Evolutionary conservation across 768 basidiomycete species (phyloP).

Genomic region (Megacollybia marginata): DNA sequence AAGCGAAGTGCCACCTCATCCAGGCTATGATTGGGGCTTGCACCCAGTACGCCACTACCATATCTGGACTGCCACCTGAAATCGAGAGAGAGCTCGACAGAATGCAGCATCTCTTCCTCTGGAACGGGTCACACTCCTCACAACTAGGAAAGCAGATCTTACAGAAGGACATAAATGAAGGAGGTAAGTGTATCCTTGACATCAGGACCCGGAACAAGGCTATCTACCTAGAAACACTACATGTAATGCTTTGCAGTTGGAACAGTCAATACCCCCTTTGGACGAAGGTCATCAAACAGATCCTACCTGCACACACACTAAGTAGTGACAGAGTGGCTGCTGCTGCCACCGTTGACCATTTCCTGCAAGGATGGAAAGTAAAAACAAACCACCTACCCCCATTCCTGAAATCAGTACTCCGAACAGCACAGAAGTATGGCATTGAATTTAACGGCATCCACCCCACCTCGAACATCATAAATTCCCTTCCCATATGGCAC

Average conservation of each 20-base stretch:
- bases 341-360: background rate
- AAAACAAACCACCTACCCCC: background rate
- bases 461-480: background rate
- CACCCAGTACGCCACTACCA: constrained; percentile 8
- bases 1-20: constrained; percentile 1
- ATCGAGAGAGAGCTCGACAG: constrained; percentile 1
- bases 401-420: background rate
- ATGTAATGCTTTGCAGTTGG: background rate
- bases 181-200: background rate
- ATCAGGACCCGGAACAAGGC: constrained; percentile 1
- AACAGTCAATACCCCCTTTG: background rate
- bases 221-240: background rate
- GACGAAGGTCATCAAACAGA: constrained; percentile 3
- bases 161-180: background rate
- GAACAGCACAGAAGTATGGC: background rate
- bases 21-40: constrained; percentile 4
- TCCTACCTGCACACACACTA: background rate
- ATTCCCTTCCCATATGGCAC: background rate
- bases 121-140: background rate
- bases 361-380: background rate
- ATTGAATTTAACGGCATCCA: background rate
- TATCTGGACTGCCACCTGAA: constrained; percentile 9
- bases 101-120: constrained; percentile 2
- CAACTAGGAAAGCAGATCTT: background rate
- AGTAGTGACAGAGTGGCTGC: background rate